A percentile compares a stretch with the other conserved stretches of the same genome.
These are phyloP conservation scores for Blastocladiella britannica DNA, from an alignment of 192 early-diverging fungal species.

Conservation along the genomic window DNA sequence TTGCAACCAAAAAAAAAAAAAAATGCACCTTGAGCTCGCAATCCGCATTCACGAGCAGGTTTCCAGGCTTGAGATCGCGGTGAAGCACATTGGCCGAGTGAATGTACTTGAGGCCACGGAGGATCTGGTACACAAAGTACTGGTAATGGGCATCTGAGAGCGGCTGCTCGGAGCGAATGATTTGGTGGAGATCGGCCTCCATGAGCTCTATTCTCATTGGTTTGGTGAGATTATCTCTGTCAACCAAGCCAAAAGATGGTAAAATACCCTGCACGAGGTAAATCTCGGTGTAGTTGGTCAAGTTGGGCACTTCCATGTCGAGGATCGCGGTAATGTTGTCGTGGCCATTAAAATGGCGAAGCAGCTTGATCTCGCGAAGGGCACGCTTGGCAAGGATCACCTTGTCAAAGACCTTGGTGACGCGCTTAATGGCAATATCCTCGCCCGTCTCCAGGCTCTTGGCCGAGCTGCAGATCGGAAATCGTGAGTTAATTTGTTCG, in stretches of 20 bases:
- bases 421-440: constrained; percentile 87
- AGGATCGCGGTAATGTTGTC: constrained; percentile 86
- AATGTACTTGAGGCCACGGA: constrained; percentile 93
- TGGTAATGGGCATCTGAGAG: constrained; percentile 92
- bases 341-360: constrained; percentile 80
- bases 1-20: constrained; percentile 2
- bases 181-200: constrained; percentile 97
- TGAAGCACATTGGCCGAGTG: constrained; percentile 95
- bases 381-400: constrained; percentile 72
- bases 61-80: constrained; percentile 92
- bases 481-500: background rate
- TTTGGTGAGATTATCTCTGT: background rate
- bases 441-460: constrained; percentile 55
- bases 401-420: constrained; percentile 61
- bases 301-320: constrained; percentile 72
- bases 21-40: constrained; percentile 55
- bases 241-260: background rate
- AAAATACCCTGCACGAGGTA: constrained; percentile 10
- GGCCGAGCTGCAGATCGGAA: constrained; percentile 39
- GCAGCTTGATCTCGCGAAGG: constrained; percentile 76
- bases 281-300: constrained; percentile 74
- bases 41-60: constrained; percentile 72
- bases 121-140: constrained; percentile 96
- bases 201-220: constrained; percentile 45
- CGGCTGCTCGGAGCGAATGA: constrained; percentile 80